Percentiles rank a stretch among this genome's conserved stretches.
phyloP scores from a whole-genome alignment of 495 filamentous ascomycete species.

The Daldinia bambusicola region DNA sequence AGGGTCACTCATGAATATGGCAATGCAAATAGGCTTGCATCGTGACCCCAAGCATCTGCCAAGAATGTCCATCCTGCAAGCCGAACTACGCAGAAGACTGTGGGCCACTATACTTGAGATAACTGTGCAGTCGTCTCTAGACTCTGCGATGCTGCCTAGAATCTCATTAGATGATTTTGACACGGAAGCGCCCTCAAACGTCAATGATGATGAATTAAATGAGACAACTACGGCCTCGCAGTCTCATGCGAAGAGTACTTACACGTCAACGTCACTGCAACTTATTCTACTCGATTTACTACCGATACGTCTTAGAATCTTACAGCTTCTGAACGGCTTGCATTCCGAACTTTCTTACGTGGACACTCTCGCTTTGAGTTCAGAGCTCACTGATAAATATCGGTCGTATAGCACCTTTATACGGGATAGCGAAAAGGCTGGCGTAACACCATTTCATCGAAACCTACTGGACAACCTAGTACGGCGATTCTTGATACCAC shows the following conservation, averaged over 20 bases:
- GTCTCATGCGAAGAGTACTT: conserved; percentile 48
- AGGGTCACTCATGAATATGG: conserved; percentile 64
- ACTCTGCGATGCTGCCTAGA: conserved; percentile 64
- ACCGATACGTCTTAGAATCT: conserved; percentile 59
- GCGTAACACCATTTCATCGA: conserved; percentile 47
- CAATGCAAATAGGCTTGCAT: conserved; percentile 69
- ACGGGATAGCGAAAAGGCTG: conserved; percentile 21
- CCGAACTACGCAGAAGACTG: conserved; percentile 66
- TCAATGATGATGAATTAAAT: conserved; percentile 66
- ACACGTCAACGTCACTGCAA: conserved; percentile 65
- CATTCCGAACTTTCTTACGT: conserved; percentile 61
- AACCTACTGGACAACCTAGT: conserved; percentile 56
- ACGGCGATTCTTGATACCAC: conserved; percentile 62
- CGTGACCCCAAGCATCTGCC: conserved; percentile 65
- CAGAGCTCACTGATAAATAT: conserved; percentile 53
- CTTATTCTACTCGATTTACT: conserved; percentile 60
- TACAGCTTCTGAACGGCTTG: conserved; percentile 61
- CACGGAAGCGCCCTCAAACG: conserved; percentile 65
- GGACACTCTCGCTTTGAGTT: conserved; percentile 59
- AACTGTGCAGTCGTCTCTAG: conserved; percentile 65
- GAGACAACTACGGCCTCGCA: conserved; percentile 53
- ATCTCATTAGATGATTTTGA: conserved; percentile 63
- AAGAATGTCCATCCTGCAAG: conserved; percentile 57
- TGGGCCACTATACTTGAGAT: conserved; percentile 74
- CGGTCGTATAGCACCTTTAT: conserved; percentile 47